Conservation (phyloP, 441 rosid genomes). For the Adansonia rubrostipa region DNA sequence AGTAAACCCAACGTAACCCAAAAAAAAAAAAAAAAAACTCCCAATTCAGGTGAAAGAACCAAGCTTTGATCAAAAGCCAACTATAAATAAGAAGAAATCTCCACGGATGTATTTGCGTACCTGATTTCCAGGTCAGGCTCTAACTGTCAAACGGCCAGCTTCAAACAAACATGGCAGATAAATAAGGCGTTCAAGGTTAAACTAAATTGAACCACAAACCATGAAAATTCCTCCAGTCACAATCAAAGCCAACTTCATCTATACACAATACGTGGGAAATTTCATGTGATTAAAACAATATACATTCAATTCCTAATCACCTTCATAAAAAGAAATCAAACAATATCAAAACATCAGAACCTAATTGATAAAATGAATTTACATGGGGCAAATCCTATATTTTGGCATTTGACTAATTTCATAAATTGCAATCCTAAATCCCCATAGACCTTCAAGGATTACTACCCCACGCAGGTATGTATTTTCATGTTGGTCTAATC, state of each 20-base stretch:
- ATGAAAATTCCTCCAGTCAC: slow-evolving; percentile 19
- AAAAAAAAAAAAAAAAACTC: not conserved
- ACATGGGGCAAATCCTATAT: slow-evolving; percentile 28
- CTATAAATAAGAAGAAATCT: not conserved
- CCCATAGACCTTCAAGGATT: slow-evolving; percentile 19
- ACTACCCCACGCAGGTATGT: slow-evolving; percentile 25
- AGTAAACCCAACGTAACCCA: not conserved
- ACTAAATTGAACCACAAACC: slow-evolving; percentile 4
- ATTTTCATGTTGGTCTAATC: slow-evolving; percentile 29
- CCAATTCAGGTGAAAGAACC: not conserved
- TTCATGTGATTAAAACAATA: slow-evolving; percentile 26
- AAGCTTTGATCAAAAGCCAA: slow-evolving; percentile 16
- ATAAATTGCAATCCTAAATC: slow-evolving; percentile 24
- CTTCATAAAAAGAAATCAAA: slow-evolving; percentile 40
- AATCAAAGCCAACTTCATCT: slow-evolving; percentile 33
- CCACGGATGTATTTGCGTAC: not conserved
- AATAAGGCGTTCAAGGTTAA: not conserved
- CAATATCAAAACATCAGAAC: slow-evolving; percentile 43
- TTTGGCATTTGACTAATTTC: slow-evolving; percentile 5
- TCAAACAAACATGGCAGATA: not conserved
- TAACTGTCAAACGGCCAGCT: not conserved
- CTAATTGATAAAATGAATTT: slow-evolving; percentile 38
- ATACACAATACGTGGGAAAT: slow-evolving; percentile 21
- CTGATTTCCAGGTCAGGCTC: not conserved
- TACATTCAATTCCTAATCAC: slow-evolving; percentile 33